phyloP scores from a whole-genome alignment of 495 filamentous ascomycete genomes.

The Penicillium antarcticum region DNA sequence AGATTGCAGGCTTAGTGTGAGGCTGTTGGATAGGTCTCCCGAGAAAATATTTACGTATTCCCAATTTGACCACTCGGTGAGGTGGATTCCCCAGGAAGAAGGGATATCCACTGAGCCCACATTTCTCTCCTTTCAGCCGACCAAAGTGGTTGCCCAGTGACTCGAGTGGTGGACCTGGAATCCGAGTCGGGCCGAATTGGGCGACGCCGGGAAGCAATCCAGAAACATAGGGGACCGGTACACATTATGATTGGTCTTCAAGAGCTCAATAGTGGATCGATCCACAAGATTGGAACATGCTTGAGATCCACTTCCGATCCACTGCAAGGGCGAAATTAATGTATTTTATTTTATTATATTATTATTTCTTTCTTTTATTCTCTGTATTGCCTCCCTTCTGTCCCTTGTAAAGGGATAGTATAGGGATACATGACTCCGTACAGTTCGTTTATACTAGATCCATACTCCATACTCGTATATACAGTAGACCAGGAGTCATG shows the following conservation, averaged over 20 bases:
- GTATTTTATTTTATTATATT: not conserved
- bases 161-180: constrained; percentile 26
- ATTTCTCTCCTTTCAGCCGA: constrained; percentile 17
- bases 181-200: constrained; percentile 34
- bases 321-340: constrained; percentile 22
- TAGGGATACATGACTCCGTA: no score
- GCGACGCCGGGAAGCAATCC: constrained; percentile 24
- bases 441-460: no score
- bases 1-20: not conserved
- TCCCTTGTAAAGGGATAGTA: no score
- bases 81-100: constrained; percentile 22
- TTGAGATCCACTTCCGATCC: constrained; percentile 32
- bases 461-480: no score
- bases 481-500: no score
- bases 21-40: constrained; percentile 1
- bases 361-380: not conserved
- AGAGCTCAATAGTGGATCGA: constrained; percentile 13
- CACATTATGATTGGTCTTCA: constrained; percentile 15
- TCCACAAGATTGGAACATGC: constrained; percentile 18
- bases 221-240: constrained; percentile 12
- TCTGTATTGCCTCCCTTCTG: not conserved
- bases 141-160: constrained; percentile 25
- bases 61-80: constrained; percentile 28
- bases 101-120: constrained; percentile 14
- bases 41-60: constrained; percentile 20